Evolutionary conservation across 805 yeast species (phyloP).

Genomic region (Metschnikowia matae): DNA sequence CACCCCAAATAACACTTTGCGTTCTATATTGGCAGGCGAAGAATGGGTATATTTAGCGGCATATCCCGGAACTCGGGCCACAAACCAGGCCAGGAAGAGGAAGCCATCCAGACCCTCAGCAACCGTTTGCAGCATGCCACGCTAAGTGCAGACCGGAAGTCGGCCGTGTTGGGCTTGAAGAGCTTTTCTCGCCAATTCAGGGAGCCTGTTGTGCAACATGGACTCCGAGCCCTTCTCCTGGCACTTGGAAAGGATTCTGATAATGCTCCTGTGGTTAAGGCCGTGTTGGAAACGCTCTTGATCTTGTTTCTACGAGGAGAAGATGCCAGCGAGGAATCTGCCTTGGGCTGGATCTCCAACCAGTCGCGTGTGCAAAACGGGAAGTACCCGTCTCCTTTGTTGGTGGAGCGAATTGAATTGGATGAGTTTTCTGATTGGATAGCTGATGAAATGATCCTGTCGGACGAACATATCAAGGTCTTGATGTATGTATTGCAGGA

Average conservation of each 20-base stretch:
- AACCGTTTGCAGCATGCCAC: constrained; percentile 84
- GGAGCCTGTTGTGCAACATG: constrained; percentile 86
- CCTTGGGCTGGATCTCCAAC: constrained; percentile 69
- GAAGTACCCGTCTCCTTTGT: constrained; percentile 70
- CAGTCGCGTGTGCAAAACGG: constrained; percentile 73
- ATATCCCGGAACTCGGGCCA: constrained; percentile 32
- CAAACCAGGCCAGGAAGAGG: constrained; percentile 54
- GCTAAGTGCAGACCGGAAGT: constrained; percentile 76
- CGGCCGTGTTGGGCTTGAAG: constrained; percentile 86
- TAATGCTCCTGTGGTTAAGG: constrained; percentile 71
- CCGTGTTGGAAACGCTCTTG: constrained; percentile 79
- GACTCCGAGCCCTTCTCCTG: constrained; percentile 66
- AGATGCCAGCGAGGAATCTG: constrained; percentile 54
- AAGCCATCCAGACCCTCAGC: constrained; percentile 82
- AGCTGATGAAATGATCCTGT: constrained; percentile 84
- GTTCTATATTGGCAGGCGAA: neutral
- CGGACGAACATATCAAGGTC: constrained; percentile 24
- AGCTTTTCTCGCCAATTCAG: constrained; percentile 85
- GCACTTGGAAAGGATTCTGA: constrained; percentile 61
- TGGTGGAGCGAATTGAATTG: constrained; percentile 50
- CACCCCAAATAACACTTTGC: neutral
- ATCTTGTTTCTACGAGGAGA: constrained; percentile 74
- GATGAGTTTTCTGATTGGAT: constrained; percentile 94
- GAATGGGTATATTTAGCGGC: constrained; percentile 35
- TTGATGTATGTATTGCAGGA: constrained; percentile 44